Evolutionary conservation across 352 stramenopile genomes (phyloP).

Genomic region (Pythium plurisporium): DNA sequence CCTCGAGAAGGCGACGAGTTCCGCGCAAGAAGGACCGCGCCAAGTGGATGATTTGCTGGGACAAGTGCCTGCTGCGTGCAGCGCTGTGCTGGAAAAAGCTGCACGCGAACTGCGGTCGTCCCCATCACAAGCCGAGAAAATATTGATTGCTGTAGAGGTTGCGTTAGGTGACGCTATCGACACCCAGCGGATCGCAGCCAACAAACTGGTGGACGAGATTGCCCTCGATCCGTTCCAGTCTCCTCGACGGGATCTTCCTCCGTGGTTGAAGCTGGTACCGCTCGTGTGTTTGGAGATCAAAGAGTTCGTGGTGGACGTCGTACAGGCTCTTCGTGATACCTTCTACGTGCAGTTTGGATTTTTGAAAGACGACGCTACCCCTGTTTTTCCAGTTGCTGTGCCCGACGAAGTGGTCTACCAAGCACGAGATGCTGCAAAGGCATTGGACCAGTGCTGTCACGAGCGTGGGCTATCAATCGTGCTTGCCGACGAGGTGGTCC

Average conservation of each 20-base stretch:
- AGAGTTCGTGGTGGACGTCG: constrained; percentile 30
- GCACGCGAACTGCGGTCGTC: background rate
- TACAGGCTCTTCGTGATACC: constrained; percentile 26
- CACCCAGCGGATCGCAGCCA: constrained; percentile 27
- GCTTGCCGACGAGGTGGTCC: background rate
- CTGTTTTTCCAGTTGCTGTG: background rate
- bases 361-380: constrained; percentile 8
- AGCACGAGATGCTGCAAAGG: background rate
- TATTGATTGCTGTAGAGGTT: constrained; percentile 16
- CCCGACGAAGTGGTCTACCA: background rate
- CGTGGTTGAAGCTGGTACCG: constrained; percentile 26
- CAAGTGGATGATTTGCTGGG: constrained; percentile 1
- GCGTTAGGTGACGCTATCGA: constrained; percentile 15
- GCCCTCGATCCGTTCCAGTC: background rate
- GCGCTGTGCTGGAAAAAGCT: background rate
- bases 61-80: background rate
- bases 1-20: background rate
- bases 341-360: constrained; percentile 44
- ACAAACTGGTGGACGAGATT: constrained; percentile 33
- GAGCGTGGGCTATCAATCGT: background rate
- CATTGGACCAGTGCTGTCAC: background rate
- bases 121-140: background rate
- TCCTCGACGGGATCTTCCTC: background rate
- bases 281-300: constrained; percentile 45
- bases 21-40: background rate